Evolutionary conservation across 208 protist genomes (phyloP).

Genomic region (Wallacemonas sp.): DNA sequence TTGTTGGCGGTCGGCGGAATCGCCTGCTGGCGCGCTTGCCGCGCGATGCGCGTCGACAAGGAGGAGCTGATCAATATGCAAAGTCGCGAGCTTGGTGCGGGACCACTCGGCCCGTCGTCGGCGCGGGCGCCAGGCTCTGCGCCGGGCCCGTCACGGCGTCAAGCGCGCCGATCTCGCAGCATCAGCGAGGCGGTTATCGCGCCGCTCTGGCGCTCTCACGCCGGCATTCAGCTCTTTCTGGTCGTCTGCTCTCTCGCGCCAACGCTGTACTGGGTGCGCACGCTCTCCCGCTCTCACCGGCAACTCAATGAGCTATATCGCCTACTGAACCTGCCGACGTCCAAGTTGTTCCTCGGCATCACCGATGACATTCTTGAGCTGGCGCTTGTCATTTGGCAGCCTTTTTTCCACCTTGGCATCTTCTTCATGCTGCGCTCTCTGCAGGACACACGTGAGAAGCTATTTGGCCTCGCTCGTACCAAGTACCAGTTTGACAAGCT

Average conservation of each 20-base stretch:
- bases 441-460: conserved; percentile 35
- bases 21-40: conserved; percentile 18
- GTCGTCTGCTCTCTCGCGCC: not conserved
- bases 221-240: conserved; percentile 4
- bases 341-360: conserved; percentile 12
- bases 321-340: not conserved
- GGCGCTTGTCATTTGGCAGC: conserved; percentile 67
- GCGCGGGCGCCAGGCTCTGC: too few species aligned
- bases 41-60: conserved; percentile 20
- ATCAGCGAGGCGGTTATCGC: conserved; percentile 1
- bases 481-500: conserved; percentile 75
- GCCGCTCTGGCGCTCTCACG: conserved; percentile 1
- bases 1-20: conserved; percentile 25
- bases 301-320: conserved; percentile 4
- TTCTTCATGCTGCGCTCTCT: conserved; percentile 41
- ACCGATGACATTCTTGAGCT: conserved; percentile 40
- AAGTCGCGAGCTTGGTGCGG: not conserved
- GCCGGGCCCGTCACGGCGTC: not conserved
- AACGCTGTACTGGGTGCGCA: conserved; percentile 8
- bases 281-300: conserved; percentile 5
- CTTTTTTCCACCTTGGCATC: conserved; percentile 53
- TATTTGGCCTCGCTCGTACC: conserved; percentile 43
- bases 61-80: not conserved
- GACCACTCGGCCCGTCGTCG: not conserved
- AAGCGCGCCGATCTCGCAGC: not conserved